These are phyloP conservation scores for Magnolia sinica DNA, from an alignment of 164 flowering plant genomes.

Conservation along the genomic window DNA sequence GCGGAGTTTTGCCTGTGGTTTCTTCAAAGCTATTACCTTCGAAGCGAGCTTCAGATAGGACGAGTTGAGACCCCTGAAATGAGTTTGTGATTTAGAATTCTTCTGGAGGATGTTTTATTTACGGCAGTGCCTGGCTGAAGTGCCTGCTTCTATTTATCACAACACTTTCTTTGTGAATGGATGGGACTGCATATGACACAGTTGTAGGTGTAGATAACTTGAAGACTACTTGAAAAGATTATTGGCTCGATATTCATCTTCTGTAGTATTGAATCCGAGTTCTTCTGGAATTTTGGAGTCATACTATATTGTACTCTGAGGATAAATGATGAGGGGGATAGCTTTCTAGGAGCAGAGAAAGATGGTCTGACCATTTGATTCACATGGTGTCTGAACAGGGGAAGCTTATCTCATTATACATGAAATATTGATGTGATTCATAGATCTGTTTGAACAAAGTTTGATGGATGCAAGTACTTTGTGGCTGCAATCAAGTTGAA, in stretches of 20 bases:
- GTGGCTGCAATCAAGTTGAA: not conserved
- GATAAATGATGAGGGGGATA: not conserved
- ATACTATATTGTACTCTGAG: not conserved
- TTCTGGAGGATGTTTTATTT: constrained; percentile 5
- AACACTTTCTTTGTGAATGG: constrained; percentile 1
- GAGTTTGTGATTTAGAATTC: constrained; percentile 8
- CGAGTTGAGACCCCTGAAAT: not conserved
- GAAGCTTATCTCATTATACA: not conserved
- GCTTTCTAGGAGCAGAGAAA: not conserved
- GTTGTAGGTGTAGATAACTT: not conserved
- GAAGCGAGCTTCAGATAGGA: not conserved
- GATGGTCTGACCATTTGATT: not conserved
- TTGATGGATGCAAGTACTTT: not conserved
- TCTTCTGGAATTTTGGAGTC: not conserved
- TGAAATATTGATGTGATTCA: not conserved
- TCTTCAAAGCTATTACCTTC: not conserved
- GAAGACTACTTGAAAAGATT: not conserved
- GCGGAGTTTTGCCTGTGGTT: constrained; percentile 11
- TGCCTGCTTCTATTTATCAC: not conserved
- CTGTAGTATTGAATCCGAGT: not conserved
- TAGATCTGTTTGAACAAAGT: not conserved
- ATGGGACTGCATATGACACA: not conserved
- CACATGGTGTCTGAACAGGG: not conserved
- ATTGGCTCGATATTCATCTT: not conserved
- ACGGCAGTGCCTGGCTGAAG: not conserved